These are phyloP conservation scores for Ploettnerulaceae sp. DNA, from an alignment of 2,329 filamentous ascomycete genomes.

Conservation along the genomic window DNA sequence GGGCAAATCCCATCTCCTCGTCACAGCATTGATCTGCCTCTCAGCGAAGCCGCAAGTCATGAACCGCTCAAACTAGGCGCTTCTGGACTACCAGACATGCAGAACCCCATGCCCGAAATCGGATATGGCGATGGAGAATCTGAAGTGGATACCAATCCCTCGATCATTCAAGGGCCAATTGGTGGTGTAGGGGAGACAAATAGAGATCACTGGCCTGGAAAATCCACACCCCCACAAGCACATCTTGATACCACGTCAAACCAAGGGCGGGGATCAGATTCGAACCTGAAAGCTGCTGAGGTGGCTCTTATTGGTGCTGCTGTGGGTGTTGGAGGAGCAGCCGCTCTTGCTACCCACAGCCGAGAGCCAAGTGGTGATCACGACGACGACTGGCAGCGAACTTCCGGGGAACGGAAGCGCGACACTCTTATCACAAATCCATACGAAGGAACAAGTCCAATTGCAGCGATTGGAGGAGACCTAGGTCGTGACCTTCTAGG, in stretches of 20 bases:
- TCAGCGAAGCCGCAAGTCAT: conserved; percentile 39
- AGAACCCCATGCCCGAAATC: conserved; percentile 72
- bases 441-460: conserved; percentile 60
- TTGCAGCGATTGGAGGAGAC: conserved; percentile 40
- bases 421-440: conserved; percentile 64
- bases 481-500: conserved; percentile 44
- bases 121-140: conserved; percentile 57
- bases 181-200: conserved; percentile 37
- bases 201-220: conserved; percentile 49
- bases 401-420: conserved; percentile 58
- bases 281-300: conserved; percentile 33
- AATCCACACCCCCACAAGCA: conserved; percentile 44
- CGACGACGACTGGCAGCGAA: conserved; percentile 61
- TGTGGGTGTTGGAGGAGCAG: conserved; percentile 49
- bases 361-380: conserved; percentile 51
- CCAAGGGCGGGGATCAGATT: conserved; percentile 20
- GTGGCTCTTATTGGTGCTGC: conserved; percentile 42
- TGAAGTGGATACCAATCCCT: conserved; percentile 80
- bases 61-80: conserved; percentile 56
- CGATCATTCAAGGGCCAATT: conserved; percentile 70
- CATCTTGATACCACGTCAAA: conserved; percentile 13
- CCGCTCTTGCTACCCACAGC: conserved; percentile 49
- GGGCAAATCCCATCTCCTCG: conserved; percentile 50
- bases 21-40: conserved; percentile 53
- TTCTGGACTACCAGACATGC: conserved; percentile 62